These are phyloP conservation scores for Microdochium nivale DNA, from an alignment of 2,329 filamentous ascomycete species.

Conservation along the genomic window DNA sequence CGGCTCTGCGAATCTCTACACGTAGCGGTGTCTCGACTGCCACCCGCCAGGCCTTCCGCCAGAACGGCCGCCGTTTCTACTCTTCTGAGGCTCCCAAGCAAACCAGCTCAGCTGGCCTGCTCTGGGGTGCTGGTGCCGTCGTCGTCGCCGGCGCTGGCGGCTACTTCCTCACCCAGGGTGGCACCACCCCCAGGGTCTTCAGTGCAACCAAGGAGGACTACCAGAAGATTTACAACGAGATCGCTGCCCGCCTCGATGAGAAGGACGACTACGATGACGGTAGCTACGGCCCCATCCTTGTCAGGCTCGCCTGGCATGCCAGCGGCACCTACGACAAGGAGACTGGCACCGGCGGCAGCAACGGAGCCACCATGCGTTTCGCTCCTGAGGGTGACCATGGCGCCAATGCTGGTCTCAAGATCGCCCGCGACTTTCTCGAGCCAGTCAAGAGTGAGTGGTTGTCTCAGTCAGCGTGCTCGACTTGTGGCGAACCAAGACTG, in stretches of 20 bases:
- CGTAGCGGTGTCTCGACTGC: slow-evolving; percentile 51
- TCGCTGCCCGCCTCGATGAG: slow-evolving; percentile 73
- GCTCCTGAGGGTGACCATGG: slow-evolving; percentile 81
- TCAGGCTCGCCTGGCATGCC: slow-evolving; percentile 90
- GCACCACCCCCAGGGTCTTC: slow-evolving; percentile 49
- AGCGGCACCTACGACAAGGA: slow-evolving; percentile 86
- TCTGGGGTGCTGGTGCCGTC: slow-evolving; percentile 51
- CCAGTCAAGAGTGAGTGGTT: slow-evolving; percentile 65
- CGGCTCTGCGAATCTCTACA: slow-evolving; percentile 49
- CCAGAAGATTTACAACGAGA: slow-evolving; percentile 87
- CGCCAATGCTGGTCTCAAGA: slow-evolving; percentile 83
- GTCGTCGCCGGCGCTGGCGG: slow-evolving; percentile 55
- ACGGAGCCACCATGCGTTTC: slow-evolving; percentile 96
- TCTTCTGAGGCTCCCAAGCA: slow-evolving; percentile 57
- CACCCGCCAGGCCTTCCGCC: slow-evolving; percentile 62
- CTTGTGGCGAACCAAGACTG: slow-evolving; percentile 3
- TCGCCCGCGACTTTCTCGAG: slow-evolving; percentile 86
- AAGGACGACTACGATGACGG: slow-evolving; percentile 95
- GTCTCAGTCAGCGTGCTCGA: not conserved
- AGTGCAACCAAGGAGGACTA: slow-evolving; percentile 78
- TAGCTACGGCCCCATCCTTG: slow-evolving; percentile 84
- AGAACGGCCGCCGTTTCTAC: slow-evolving; percentile 70
- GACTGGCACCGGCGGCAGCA: slow-evolving; percentile 85
- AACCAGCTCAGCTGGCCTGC: slow-evolving; percentile 32
- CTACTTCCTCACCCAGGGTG: slow-evolving; percentile 54